Base-by-base conservation (phyloP, 2,329 filamentous ascomycete species). In the Epichloe amarillans region DNA sequence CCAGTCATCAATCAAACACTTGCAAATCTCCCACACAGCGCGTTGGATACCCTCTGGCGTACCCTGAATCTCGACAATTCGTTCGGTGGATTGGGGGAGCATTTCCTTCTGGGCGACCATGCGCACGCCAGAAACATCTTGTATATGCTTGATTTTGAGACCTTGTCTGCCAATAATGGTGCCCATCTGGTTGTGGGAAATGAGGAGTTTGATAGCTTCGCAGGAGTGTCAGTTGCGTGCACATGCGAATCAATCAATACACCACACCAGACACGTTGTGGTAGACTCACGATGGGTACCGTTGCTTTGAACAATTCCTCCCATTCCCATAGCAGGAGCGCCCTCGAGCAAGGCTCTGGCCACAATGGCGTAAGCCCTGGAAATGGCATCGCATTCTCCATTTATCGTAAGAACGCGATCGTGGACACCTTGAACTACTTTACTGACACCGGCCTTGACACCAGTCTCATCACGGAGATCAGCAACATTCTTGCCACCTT, bases 41-140 rank as follows among this genome's bases (percentile, higher is more conserved):
- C 90, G 89, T 71, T 96, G 89, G 61, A 98, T 95, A 54, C 91
- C 90, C 50, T 95, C 89, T 15, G 93, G 90, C 17, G 86, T 91
- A 60, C 93, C 93, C 67, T 96, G 90, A 44, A 98, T 85, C 66
- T 98, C 93, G 57, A 98, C 93, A 61, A 98, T 90, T 57, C 93
- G 86, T 74, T 98, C 93, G 36, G 93, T 98, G 5, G 93, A 98
- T 69, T 98, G 93, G 37, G 93, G 93, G 7, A 98, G 83, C 93
- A 98, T 98, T 64, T 98, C 93, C 73, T 98, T 98, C 70, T 98
- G 93, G 40, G 93, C 93, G 46, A 98, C 90, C 93, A 98, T 98
- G 65, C 93, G 90, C 53, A 97, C 93, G 57, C 90, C 90, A 5
- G 93, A 97, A 33, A 83, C 84, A 67, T 98, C 93, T 68, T 98